A percentile compares a stretch with the other conserved stretches of the same genome.
Evolutionary conservation across 345 rosid genomes (phyloP).

Genomic region (Mallotus nudiflorus): DNA sequence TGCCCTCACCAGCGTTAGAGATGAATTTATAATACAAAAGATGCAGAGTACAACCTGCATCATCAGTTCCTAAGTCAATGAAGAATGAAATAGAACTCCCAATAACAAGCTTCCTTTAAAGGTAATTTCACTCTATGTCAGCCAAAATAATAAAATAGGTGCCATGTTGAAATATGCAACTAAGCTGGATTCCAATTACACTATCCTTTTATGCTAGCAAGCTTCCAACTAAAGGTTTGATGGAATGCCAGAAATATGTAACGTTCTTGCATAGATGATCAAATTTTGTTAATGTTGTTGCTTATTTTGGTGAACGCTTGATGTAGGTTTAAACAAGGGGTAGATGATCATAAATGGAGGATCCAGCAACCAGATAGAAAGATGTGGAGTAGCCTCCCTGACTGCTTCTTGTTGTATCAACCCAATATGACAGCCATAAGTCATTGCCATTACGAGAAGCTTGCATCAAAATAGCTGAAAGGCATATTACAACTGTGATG

Average conservation of each 20-base stretch:
- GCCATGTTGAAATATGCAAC: not conserved
- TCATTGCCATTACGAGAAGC: slow-evolving; percentile 93
- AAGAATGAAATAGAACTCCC: not conserved
- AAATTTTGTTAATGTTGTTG: not conserved
- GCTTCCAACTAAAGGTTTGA: not conserved
- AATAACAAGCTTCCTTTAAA: slow-evolving; percentile 3
- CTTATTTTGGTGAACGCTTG: too few species aligned
- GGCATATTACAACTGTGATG: slow-evolving; percentile 54
- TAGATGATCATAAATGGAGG: not conserved
- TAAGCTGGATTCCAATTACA: not conserved
- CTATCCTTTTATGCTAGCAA: too few species aligned
- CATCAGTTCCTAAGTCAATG: slow-evolving; percentile 23
- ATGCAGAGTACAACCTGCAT: slow-evolving; percentile 69
- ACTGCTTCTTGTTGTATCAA: slow-evolving; percentile 62
- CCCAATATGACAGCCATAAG: slow-evolving; percentile 93
- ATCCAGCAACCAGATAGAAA: slow-evolving; percentile 65
- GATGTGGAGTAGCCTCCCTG: slow-evolving; percentile 53
- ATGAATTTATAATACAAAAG: slow-evolving; percentile 73
- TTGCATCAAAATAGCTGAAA: slow-evolving; percentile 91
- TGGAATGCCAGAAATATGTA: not conserved
- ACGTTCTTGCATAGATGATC: too few species aligned
- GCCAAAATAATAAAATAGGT: too few species aligned
- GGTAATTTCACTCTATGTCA: not conserved
- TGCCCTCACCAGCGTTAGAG: slow-evolving; percentile 78
- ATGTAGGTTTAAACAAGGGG: too few species aligned